Evolutionary conservation across 352 stramenopile species (phyloP), one percentile per base, ranked within the genome.

Genomic region (Pythium sukuiense): DNA sequence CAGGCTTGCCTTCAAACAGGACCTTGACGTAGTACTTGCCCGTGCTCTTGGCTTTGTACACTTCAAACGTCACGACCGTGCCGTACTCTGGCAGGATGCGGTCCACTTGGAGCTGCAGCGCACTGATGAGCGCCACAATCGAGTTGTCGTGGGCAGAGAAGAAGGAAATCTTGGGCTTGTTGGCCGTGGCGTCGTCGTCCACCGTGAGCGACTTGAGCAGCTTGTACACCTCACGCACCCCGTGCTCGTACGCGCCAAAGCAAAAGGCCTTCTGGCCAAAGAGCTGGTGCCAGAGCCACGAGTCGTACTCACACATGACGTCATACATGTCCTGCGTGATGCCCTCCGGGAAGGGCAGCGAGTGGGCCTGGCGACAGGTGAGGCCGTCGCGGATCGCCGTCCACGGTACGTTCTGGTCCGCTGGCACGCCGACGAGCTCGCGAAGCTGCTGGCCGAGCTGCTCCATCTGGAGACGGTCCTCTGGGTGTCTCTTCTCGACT

Each of bases 71-170:
- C 52, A 93, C 57, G 59, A 88, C 76, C 2, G 83, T 83, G 59
- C 87, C 87, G 55, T 93, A 93, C 56, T 85, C 72, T 0, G 87
- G 87, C 43, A 90, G 55, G 4, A 80, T 69, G 6, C 61, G 66
- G 6, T 78, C 79, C 45, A 90, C 79, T 6, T 92, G 69, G 20
- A 95, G 73, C 63, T 89, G 76, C 30, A 95, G 61, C 48, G 85
- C 83, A 27, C 79, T 79, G 65, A 92, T 58, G 61, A 93, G 76
- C 26, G 83, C 84, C 14, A 95, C 82, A 70, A 95, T 89, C 45
- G 87, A 91, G 67, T 93, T 93, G 72, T 95, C 84, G 58, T 95
- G 87, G 1, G 85, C 85, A 20, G 87, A 95, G 71, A 92, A 92
- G 70, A 95, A 89, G 30, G 85, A 77, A n/a, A 95, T 61, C 37